These are phyloP conservation scores for Coemansia reversa DNA, from an alignment of 192 early-diverging fungal species.

Conservation along the genomic window DNA sequence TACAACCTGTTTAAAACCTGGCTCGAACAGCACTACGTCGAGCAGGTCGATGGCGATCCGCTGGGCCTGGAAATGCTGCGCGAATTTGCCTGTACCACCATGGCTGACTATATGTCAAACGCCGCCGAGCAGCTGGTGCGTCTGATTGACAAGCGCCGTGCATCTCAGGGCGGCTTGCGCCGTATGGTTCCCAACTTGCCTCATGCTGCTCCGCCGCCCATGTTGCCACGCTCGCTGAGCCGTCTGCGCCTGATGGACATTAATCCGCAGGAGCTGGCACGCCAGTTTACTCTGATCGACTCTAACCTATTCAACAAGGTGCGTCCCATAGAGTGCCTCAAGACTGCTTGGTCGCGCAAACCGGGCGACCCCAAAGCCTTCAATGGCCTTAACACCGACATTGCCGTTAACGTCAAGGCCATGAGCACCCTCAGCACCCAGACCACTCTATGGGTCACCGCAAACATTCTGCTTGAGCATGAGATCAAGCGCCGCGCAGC, in stretches of 20 bases:
- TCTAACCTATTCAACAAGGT: conserved; percentile 79
- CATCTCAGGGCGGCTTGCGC: conserved; percentile 59
- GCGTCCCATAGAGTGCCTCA: conserved; percentile 83
- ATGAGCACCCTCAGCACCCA: conserved; percentile 85
- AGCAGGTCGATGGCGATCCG: conserved; percentile 72
- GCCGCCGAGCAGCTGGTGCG: conserved; percentile 71
- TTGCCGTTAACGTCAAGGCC: conserved; percentile 82
- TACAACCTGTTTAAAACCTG: conserved; percentile 95
- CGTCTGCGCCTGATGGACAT: conserved; percentile 82
- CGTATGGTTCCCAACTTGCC: conserved; percentile 65
- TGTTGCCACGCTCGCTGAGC: conserved; percentile 77
- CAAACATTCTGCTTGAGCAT: conserved; percentile 74
- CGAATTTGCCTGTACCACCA: conserved; percentile 69
- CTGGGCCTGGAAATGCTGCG: conserved; percentile 67
- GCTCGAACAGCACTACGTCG: conserved; percentile 88
- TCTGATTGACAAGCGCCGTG: conserved; percentile 74
- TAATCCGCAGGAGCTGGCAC: conserved; percentile 87
- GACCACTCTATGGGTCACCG: conserved; percentile 84
- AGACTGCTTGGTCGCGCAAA: conserved; percentile 82
- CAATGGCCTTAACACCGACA: conserved; percentile 53
- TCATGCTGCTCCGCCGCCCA: conserved; percentile 69
- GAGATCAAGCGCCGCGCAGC: conserved; percentile 77
- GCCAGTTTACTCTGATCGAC: conserved; percentile 95
- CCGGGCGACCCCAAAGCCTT: conserved; percentile 59
- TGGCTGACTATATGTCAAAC: conserved; percentile 70